Percentiles rank a stretch among this genome's conserved stretches.
Evolutionary conservation across 2,329 filamentous ascomycete genomes (phyloP).

Genomic region (Epicoccum nigrum): DNA sequence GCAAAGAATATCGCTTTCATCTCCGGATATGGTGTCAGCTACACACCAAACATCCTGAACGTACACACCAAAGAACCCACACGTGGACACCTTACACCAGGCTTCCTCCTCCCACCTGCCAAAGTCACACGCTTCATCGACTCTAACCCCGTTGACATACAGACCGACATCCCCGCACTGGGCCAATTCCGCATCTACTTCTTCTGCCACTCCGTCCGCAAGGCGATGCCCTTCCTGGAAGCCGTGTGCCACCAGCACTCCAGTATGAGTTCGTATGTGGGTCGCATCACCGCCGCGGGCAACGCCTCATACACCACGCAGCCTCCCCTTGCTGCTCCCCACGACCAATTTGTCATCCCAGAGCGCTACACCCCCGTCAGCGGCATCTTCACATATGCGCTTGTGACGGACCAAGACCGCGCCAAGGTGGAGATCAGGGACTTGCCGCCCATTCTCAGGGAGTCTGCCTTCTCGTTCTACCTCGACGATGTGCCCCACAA

Average conservation of each 20-base stretch:
- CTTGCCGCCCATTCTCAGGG: constrained; percentile 66
- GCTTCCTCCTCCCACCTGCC: constrained; percentile 65
- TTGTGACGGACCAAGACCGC: constrained; percentile 70
- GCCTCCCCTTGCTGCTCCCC: constrained; percentile 62
- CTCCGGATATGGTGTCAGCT: constrained; percentile 72
- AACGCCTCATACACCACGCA: constrained; percentile 66
- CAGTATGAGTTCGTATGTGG: constrained; percentile 61
- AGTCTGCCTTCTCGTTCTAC: constrained; percentile 75
- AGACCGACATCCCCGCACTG: constrained; percentile 78
- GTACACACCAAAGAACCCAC: constrained; percentile 59
- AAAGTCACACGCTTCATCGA: constrained; percentile 77
- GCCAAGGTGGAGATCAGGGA: constrained; percentile 68
- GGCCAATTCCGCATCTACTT: constrained; percentile 80
- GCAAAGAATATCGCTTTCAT: constrained; percentile 75
- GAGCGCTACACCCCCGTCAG: constrained; percentile 72
- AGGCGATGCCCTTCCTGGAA: constrained; percentile 63
- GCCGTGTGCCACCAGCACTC: constrained; percentile 64
- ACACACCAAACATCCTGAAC: constrained; percentile 69
- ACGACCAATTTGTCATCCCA: constrained; percentile 70
- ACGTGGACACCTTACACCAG: constrained; percentile 52
- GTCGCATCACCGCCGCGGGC: constrained; percentile 64
- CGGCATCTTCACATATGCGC: constrained; percentile 69
- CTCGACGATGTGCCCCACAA: constrained; percentile 67
- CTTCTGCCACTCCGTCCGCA: constrained; percentile 67
- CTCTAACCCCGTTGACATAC: constrained; percentile 77